Evolutionary conservation across 306 rosid species (phyloP).

Genomic region (Castanea mollissima): DNA sequence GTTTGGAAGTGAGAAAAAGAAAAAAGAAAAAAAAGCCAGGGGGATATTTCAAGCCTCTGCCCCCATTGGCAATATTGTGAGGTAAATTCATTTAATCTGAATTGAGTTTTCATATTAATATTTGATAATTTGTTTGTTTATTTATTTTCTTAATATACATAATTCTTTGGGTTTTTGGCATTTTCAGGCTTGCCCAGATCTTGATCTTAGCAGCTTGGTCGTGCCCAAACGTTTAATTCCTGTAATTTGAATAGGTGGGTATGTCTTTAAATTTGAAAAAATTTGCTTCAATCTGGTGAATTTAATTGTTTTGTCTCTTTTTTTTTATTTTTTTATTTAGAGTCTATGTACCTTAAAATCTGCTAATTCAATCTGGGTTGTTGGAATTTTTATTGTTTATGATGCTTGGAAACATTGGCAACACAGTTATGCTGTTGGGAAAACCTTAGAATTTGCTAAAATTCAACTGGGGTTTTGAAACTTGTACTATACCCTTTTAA

Average conservation of each 20-base stretch:
- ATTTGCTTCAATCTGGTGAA: slow-evolving; percentile 14
- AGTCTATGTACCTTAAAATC: not conserved
- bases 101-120: not conserved
- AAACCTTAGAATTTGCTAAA: slow-evolving; percentile 20
- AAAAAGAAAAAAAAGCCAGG: not conserved
- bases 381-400: slow-evolving; percentile 8
- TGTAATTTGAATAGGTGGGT: slow-evolving; percentile 26
- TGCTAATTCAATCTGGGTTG: slow-evolving; percentile 1
- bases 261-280: not conserved
- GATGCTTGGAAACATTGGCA: not conserved
- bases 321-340: not conserved
- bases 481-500: slow-evolving; percentile 2
- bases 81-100: not conserved
- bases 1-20: not conserved
- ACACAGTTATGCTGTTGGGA: not conserved
- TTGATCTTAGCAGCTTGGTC: slow-evolving; percentile 17
- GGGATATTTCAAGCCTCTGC: slow-evolving; percentile 12
- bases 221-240: slow-evolving; percentile 7
- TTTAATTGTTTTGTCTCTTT: not conserved
- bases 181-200: slow-evolving; percentile 38
- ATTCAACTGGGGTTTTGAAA: slow-evolving; percentile 18
- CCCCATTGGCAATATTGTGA: slow-evolving; percentile 30
- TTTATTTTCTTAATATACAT: not conserved
- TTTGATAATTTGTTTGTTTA: slow-evolving; percentile 3
- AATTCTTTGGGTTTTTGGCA: not conserved